Base-by-base conservation (phyloP, 192 early-diverging fungal species). In the Podila horticola region DNA sequence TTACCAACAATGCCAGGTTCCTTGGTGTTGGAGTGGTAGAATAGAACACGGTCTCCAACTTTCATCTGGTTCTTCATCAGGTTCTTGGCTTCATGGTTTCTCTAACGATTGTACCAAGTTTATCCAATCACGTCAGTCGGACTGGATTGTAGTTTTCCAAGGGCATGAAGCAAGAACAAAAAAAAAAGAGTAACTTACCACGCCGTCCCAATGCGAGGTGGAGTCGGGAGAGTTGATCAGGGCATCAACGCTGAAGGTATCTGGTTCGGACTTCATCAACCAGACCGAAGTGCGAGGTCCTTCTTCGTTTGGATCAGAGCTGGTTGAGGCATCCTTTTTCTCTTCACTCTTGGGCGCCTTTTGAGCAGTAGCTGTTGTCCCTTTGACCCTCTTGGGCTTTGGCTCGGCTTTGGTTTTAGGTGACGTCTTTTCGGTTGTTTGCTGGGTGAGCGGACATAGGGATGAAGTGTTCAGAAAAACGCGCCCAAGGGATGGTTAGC, bases 11-110 rank as follows among this genome's bases (percentile, higher is more conserved):
- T 86, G 2, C 95, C 95, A 6, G 95, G 94, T 1, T 62, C 60
- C 57, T 94, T 94, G 84, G 94, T 95, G 72, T 95, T 97, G 12
- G 93, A 95, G 67, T 96, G 94, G 83, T 97, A 97, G 69, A 94
- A 97, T 1, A 97, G 75, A 24, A 90, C 84, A 12, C 85, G 67
- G 58, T 94, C 92, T 13, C 91, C 93, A 9, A 90, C 41, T 55
- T 91, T 92, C 93, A 95, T 95, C 55, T 86, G 82, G 31, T 91
- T 86, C 3, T 90, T 87, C 91, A 97, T 90, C 28, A 93, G 87
- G 69, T 96, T 97, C 28, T 93, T 87, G 7, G 94, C 95, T 62
- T 94, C 93, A 72, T 88, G 94, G 76, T 93, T 97, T 29, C 95
- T 66, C 85, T 87, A 65, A 19, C 9, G 20, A 20, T 19, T n/a